Percentiles rank a stretch among this genome's conserved stretches.
Evolutionary conservation across 495 filamentous ascomycete species (phyloP).

Genomic region (Talaromyces nanjingensis): DNA sequence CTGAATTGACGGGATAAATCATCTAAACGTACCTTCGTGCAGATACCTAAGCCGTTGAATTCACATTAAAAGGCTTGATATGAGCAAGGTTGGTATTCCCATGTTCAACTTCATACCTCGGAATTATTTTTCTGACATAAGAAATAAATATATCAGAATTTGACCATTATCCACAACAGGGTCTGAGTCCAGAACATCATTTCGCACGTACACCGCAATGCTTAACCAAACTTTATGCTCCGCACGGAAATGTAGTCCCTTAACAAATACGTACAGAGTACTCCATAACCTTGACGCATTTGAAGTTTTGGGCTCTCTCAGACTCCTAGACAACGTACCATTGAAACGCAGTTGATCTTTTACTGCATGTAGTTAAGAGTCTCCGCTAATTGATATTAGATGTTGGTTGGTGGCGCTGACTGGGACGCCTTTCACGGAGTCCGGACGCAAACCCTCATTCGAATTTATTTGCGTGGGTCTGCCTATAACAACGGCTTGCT

Average conservation of each 20-base stretch:
- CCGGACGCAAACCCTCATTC: background rate
- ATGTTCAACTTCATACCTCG: background rate
- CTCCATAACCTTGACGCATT: background rate
- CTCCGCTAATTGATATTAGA: background rate
- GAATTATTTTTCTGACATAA: background rate
- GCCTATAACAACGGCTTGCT: background rate
- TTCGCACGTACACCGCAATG: background rate
- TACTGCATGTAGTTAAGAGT: background rate
- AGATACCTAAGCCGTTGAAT: background rate
- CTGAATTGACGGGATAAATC: background rate
- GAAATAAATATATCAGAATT: background rate
- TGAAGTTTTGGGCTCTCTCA: background rate
- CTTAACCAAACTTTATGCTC: background rate
- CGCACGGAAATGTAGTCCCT: background rate
- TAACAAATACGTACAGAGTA: background rate
- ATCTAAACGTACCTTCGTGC: no score
- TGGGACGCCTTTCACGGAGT: background rate
- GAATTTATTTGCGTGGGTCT: background rate
- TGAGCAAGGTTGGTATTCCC: background rate
- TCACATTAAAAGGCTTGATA: background rate
- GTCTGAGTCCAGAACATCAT: background rate
- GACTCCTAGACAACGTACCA: background rate
- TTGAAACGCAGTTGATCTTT: background rate
- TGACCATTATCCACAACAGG: background rate
- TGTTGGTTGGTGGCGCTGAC: background rate